phyloP scores from a whole-genome alignment of 1,284 basidiomycete species.

The Anthracocystis setariae region DNA sequence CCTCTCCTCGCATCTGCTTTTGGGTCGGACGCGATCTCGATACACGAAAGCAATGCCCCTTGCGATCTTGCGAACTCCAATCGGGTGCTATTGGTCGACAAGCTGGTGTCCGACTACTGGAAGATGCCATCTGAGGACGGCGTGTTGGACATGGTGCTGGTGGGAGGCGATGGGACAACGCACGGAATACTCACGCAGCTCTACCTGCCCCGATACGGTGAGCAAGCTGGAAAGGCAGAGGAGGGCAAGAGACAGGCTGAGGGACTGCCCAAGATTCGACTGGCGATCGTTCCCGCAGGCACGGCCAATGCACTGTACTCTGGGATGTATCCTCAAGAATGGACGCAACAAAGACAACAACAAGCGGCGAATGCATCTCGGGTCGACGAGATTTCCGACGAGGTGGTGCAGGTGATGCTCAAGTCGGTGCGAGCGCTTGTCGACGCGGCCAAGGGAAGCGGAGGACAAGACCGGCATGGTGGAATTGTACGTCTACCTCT shows the following conservation, averaged over 20 bases:
- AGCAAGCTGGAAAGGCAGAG: background rate
- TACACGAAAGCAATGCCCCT: background rate
- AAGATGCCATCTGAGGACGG: background rate
- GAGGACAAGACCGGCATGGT: too few species aligned
- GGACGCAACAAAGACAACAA: constrained; percentile 32
- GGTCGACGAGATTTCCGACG: background rate
- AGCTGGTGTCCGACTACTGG: background rate
- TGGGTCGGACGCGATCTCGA: background rate
- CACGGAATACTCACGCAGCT: constrained; percentile 65
- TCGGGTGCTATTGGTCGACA: background rate
- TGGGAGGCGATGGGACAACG: constrained; percentile 68
- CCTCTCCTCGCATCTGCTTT: constrained; percentile 6
- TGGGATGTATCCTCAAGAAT: constrained; percentile 70
- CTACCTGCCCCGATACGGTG: background rate
- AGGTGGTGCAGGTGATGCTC: constrained; percentile 14
- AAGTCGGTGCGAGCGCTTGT: constrained; percentile 12
- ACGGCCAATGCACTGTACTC: constrained; percentile 93
- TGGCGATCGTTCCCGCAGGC: constrained; percentile 76
- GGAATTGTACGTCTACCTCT: constrained; percentile 7
- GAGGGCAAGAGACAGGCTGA: background rate
- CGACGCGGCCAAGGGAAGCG: background rate
- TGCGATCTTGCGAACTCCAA: background rate
- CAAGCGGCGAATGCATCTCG: background rate
- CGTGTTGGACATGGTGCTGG: constrained; percentile 42
- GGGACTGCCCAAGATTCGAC: constrained; percentile 24